Conservation (phyloP, 2,329 filamentous ascomycete genomes). For the Penicillium psychrosexuale region DNA sequence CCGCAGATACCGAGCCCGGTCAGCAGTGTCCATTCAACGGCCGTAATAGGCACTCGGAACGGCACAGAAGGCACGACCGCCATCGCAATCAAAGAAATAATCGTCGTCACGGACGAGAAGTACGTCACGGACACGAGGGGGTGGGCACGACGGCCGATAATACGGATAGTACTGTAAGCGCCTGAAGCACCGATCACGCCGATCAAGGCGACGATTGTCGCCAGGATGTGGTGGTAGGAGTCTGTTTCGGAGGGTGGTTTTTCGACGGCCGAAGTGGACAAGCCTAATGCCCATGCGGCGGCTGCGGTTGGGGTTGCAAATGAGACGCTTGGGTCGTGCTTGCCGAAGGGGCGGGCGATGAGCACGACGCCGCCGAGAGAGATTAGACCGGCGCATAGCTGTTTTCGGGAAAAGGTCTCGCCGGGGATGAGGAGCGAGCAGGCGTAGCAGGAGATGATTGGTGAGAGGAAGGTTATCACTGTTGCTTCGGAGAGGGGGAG, state of each 20-base stretch:
- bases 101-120: conserved; percentile 67
- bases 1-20: conserved; percentile 68
- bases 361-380: conserved; percentile 77
- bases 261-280: conserved; percentile 8
- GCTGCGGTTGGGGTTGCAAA: conserved; percentile 18
- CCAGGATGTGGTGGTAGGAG: conserved; percentile 64
- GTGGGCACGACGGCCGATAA: conserved; percentile 76
- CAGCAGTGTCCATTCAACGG: conserved; percentile 65
- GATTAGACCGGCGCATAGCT: conserved; percentile 71
- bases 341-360: conserved; percentile 66
- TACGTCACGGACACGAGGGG: conserved; percentile 84
- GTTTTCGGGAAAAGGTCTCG: conserved; percentile 73
- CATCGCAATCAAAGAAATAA: conserved; percentile 64
- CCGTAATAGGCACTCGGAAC: conserved; percentile 54
- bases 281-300: conserved; percentile 1
- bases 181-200: conserved; percentile 73
- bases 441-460: conserved; percentile 73
- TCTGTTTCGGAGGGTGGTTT: conserved; percentile 41
- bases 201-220: conserved; percentile 68
- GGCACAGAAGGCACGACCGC: conserved; percentile 53
- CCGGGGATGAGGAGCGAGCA: conserved; percentile 68
- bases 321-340: conserved; percentile 5
- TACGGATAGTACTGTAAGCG: conserved; percentile 73
- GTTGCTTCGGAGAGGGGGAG: conserved; percentile 83
- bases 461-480: conserved; percentile 82